Base-by-base conservation (phyloP, 148 eudicot species). In the Oxyria digyna region DNA sequence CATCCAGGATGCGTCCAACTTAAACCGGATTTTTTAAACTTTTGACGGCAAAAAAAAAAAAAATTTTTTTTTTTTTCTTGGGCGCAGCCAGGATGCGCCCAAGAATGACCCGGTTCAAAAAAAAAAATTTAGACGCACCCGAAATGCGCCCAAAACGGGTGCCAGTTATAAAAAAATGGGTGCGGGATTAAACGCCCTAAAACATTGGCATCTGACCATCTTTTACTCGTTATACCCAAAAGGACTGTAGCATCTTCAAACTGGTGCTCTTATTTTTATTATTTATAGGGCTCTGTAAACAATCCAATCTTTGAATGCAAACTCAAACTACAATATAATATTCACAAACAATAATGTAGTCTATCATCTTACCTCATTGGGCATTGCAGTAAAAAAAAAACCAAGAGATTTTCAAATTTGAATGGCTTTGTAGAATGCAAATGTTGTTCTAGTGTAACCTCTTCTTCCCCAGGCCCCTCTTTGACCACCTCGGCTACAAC, bases 401-500 rank as follows among this genome's bases (percentile, higher is more conserved):
- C 0, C 9, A 43, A 43, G 48, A 12, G 23, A 23, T 3, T 54
- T 54, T 54, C 31, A 54, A 54, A 54, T 54, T 54, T 54, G 62
- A 54, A 54, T 54, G n/a, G 62, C 62, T 54, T 54, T 54, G 62
- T 21, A 24, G 3, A 24, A 54, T 54, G 62, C 62, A 54, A 54
- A 24, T 54, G 62, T 8, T 49, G 55, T 49, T 38, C 9, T 45
- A n/a, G 17, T 27, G 3, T 27, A 23, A 54, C 17, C 62, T 54
- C 33, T 21, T 52, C 52, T 45, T 50, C 27, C 27, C 27, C 57
- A 24, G 31, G 8, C 68, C 29, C 68, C 45, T 65, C 78, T 85
- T 83, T 85, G 87, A 83, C 89, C 72, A 49, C 83, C 89, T 85
- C 89, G 85, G 75, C 79, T 72, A 67, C 41, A 71, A 33, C 54